Evolutionary conservation across 1,284 basidiomycete genomes (phyloP).

Genomic region (Sporisorium exsertum): DNA sequence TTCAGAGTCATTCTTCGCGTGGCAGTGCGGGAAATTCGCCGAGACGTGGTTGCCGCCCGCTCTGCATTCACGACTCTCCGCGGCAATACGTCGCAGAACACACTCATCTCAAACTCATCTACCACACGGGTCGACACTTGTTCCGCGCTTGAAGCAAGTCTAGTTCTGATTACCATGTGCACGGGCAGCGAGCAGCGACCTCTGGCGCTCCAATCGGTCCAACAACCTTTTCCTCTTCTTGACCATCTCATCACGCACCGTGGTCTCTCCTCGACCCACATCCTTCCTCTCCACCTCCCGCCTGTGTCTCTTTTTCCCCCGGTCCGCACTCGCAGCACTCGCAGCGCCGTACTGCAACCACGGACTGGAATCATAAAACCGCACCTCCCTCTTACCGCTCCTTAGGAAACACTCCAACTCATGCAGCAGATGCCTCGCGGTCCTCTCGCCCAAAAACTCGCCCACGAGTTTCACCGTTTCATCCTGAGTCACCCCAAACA

Average conservation of each 20-base stretch:
- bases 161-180: too few species aligned
- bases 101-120: background rate
- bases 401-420: slow-evolving; percentile 60
- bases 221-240: background rate
- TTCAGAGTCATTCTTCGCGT: too few species aligned
- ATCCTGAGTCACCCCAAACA: slow-evolving; percentile 58
- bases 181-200: background rate
- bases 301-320: background rate
- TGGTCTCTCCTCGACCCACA: background rate
- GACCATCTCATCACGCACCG: background rate
- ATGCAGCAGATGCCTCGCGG: slow-evolving; percentile 62
- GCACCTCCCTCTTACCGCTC: slow-evolving; percentile 43
- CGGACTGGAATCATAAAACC: slow-evolving; percentile 34
- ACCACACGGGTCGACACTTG: background rate
- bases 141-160: background rate
- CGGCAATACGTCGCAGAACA: too few species aligned
- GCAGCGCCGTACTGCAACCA: slow-evolving; percentile 19
- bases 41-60: too few species aligned
- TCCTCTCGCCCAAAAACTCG: slow-evolving; percentile 59
- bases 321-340: too few species aligned
- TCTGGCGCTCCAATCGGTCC: background rate
- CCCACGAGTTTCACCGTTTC: slow-evolving; percentile 59
- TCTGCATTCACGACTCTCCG: too few species aligned
- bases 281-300: too few species aligned
- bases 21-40: background rate